Percentiles rank a stretch among this genome's conserved stretches.
phyloP scores from a whole-genome alignment of 805 yeast species.

The Myxozyma vanderwaltii region DNA sequence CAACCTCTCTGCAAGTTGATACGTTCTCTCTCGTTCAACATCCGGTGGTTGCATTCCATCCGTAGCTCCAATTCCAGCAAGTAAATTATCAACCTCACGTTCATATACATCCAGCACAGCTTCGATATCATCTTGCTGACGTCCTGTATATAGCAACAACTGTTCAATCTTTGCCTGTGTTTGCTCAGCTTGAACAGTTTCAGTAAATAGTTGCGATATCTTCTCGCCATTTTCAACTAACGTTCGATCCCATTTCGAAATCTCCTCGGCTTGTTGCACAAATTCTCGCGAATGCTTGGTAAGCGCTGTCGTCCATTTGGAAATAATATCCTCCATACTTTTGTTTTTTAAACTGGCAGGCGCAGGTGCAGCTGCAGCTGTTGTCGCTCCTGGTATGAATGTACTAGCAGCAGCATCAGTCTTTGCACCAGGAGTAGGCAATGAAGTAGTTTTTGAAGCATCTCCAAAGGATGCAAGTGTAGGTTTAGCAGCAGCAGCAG shows the following conservation, averaged over 20 bases:
- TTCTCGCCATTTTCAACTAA: slow-evolving; percentile 84
- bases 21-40: slow-evolving; percentile 86
- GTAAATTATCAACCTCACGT: slow-evolving; percentile 57
- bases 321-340: slow-evolving; percentile 86
- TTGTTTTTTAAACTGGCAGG: slow-evolving; percentile 72
- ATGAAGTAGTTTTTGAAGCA: slow-evolving; percentile 10
- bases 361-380: slow-evolving; percentile 28
- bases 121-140: slow-evolving; percentile 91
- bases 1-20: slow-evolving; percentile 78
- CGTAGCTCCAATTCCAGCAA: slow-evolving; percentile 35
- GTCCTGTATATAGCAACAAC: slow-evolving; percentile 78
- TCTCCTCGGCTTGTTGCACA: slow-evolving; percentile 69
- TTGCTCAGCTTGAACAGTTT: slow-evolving; percentile 79
- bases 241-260: slow-evolving; percentile 82
- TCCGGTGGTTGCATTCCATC: slow-evolving; percentile 55
- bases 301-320: slow-evolving; percentile 90
- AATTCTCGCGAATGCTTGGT: slow-evolving; percentile 73
- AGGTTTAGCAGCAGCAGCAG: slow-evolving; percentile 18
- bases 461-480: slow-evolving; percentile 11
- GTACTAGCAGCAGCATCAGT: slow-evolving; percentile 21
- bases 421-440: slow-evolving; percentile 16
- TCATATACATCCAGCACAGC: slow-evolving; percentile 80
- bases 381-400: background rate
- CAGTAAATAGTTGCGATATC: slow-evolving; percentile 73
- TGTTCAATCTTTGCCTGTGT: slow-evolving; percentile 86